These are phyloP conservation scores for Xylaria sp. DNA, from an alignment of 495 filamentous ascomycete genomes.

Conservation along the genomic window DNA sequence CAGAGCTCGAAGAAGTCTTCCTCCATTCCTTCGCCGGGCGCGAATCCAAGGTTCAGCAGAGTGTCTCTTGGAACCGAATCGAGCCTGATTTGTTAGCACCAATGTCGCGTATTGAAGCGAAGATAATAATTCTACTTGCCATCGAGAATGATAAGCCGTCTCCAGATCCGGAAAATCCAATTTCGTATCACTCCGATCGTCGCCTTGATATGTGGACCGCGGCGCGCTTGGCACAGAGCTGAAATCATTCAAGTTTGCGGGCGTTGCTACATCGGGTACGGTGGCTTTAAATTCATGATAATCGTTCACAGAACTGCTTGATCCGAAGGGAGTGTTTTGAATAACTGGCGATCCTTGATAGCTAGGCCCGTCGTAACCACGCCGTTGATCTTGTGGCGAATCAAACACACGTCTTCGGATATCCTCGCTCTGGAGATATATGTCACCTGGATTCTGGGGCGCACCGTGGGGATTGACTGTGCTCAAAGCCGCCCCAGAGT, in stretches of 20 bases:
- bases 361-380: slow-evolving; percentile 25
- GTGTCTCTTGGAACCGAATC: slow-evolving; percentile 41
- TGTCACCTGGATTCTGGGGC: slow-evolving; percentile 41
- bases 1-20: slow-evolving; percentile 42
- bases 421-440: slow-evolving; percentile 42
- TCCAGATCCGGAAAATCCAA: slow-evolving; percentile 26
- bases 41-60: slow-evolving; percentile 41
- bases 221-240: slow-evolving; percentile 5
- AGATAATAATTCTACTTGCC: slow-evolving; percentile 27
- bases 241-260: slow-evolving; percentile 17
- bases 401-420: slow-evolving; percentile 37
- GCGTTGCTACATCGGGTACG: slow-evolving; percentile 5
- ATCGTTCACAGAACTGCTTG: slow-evolving; percentile 33
- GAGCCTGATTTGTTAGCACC: slow-evolving; percentile 31
- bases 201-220: slow-evolving; percentile 13
- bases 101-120: neutral
- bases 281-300: slow-evolving; percentile 22
- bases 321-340: slow-evolving; percentile 33
- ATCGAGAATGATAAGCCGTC: slow-evolving; percentile 39
- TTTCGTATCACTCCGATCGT: slow-evolving; percentile 9
- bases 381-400: slow-evolving; percentile 29
- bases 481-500: slow-evolving; percentile 1
- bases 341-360: slow-evolving; percentile 24
- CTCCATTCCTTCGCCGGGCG: slow-evolving; percentile 40
- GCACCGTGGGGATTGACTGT: slow-evolving; percentile 40